Base-by-base conservation (phyloP, 441 rosid species). In the Populus hybrid region DNA sequence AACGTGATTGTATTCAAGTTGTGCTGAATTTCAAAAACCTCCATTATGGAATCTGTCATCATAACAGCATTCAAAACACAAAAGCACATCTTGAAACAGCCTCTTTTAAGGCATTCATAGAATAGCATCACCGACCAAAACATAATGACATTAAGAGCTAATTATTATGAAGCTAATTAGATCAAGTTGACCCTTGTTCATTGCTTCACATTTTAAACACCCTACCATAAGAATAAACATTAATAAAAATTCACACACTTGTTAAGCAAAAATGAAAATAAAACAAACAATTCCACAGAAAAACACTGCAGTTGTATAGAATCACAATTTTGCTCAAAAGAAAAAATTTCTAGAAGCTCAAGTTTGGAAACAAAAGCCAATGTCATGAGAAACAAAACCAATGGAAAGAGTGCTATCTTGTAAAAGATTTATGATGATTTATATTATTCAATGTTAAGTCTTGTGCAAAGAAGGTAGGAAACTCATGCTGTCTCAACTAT, bases 241-340 rank as follows among this genome's bases (percentile, higher is more conserved):
- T 46, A 12, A 14, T 46, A 46, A 46, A 46, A 46, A 46, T 46
- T 46, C 57, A 42, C 53, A 46, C 57, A 12, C 57, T 46, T 46
- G 57, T 46, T 46, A 46, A 46, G 57, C 20, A 46, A 46, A 46
- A 46, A 35, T 0, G 38, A 5, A 5, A 35, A 66, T 69, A 18
- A 34, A 72, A 21, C 9, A 46, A 21, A 67, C 23, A 38, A 78
- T 23, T 78, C 21, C 10, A 69, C 35, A 67, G 12, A 76, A 80
- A 80, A 71, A 67, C 30, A 70, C 18, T n/a, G 68, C 18, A 21
- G 10, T 24, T 66, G 11, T 21, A 14, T 21, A 18, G 16, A 46
- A 21, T 67, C 40, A 24, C 26, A 32, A 42, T 61, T 40, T 57
- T 34, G 20, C 59, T 36, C 53, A n/a, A 14, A 66, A 69, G 34